phyloP scores from a whole-genome alignment of 1,139 yeast genomes.

The Magnusiomyces sp. region DNA sequence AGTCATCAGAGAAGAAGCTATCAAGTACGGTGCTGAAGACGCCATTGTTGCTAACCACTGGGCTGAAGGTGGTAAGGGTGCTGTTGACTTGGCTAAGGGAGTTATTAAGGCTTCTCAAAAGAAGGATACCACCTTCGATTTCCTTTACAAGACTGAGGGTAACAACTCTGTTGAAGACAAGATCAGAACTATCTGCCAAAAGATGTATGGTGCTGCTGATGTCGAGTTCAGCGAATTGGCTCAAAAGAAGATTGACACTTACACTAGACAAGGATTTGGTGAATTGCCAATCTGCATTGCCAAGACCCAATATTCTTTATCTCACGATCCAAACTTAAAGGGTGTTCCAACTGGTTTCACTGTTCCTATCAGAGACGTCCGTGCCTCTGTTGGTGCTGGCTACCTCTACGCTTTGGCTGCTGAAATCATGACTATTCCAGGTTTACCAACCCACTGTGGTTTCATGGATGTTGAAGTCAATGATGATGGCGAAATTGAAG shows the following conservation, averaged over 20 bases:
- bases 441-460: slow-evolving; percentile 93
- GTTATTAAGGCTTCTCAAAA: slow-evolving; percentile 54
- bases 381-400: slow-evolving; percentile 95
- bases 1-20: slow-evolving; percentile 71
- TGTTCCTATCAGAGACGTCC: slow-evolving; percentile 88
- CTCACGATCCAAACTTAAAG: slow-evolving; percentile 87
- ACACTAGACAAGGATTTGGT: slow-evolving; percentile 85
- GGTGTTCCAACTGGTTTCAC: slow-evolving; percentile 96
- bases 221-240: slow-evolving; percentile 87
- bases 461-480: slow-evolving; percentile 95
- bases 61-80: slow-evolving; percentile 98
- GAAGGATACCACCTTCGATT: slow-evolving; percentile 53
- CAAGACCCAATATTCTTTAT: slow-evolving; percentile 91
- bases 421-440: slow-evolving; percentile 95
- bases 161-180: slow-evolving; percentile 71
- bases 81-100: slow-evolving; percentile 77
- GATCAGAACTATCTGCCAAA: slow-evolving; percentile 70
- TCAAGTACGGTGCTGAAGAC: slow-evolving; percentile 87
- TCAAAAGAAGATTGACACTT: slow-evolving; percentile 69
- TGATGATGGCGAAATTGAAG: slow-evolving; percentile 89
- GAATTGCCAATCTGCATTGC: slow-evolving; percentile 94
- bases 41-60: slow-evolving; percentile 95
- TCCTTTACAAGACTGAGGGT: slow-evolving; percentile 58
- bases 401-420: slow-evolving; percentile 95
- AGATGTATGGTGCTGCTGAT: slow-evolving; percentile 92